Evolutionary conservation across 805 yeast species (phyloP), one percentile per base, ranked within the genome.

Genomic region (Sugiyamaella qingdaonensis): DNA sequence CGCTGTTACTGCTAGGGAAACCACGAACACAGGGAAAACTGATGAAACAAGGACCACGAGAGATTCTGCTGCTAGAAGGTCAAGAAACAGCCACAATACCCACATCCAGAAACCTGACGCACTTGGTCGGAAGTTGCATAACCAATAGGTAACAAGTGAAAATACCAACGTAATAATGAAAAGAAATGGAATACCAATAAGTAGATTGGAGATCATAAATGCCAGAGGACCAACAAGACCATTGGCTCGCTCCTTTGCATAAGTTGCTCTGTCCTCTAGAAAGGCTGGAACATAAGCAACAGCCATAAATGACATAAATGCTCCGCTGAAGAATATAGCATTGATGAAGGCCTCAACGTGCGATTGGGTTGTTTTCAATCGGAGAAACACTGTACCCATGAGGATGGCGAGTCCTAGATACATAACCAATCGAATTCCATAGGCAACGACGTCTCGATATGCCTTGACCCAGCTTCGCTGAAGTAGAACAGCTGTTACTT

Each of bases 241-340:
- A 54, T 73, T 72, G 49, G 59, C 51, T n/a, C 64, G 54, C 39
- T 72, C 75, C 53, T 69, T 67, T 39, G 56, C 60, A 56, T 57
- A 72, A 13, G 68, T 51, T 7, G 57, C 52, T 51, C 58, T 65
- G 51, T 71, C 75, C 56, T 71, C 75, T 16, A 72, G 55, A 52
- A 64, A 71, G 9, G 76, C 64, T 11, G 75, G 76, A 49, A 73
- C 69, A 53, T 71, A 71, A 2, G 75, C 76, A 33, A 72, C 76
- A 1, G 74, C 64, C 76, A 72, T 72, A 54, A 72, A 72, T n/a
- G 74, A 71, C 75, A 72, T 72, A 59, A 73, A 73, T 9, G 76
- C 76, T n/a, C 74, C 75, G 14, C 72, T 68, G 58, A 72, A 73
- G 62, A 73, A 73, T 1, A 68, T 61, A 13, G 72, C 72, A 50